phyloP scores from a whole-genome alignment of 2,329 filamentous ascomycete species.

The Xylaria sp. region DNA sequence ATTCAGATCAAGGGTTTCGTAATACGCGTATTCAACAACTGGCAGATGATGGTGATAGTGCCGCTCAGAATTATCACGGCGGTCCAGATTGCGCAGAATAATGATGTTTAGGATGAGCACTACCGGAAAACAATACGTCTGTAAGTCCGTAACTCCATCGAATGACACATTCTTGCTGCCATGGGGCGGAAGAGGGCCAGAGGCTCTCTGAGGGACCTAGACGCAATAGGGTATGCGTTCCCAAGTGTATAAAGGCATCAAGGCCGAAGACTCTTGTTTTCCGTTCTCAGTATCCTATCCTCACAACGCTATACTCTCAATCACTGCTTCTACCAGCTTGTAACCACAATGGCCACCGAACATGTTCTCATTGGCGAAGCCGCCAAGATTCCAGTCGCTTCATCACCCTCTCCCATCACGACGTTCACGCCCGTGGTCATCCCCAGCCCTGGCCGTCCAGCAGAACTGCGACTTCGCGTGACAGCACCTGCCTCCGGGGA shows the following conservation, averaged over 20 bases:
- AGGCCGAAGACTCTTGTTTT: background rate
- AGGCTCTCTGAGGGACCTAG: background rate
- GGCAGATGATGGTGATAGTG: background rate
- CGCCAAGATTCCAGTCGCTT: slow-evolving; percentile 50
- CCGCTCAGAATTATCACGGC: background rate
- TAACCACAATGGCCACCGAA: slow-evolving; percentile 30
- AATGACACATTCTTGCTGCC: background rate
- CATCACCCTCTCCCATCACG: slow-evolving; percentile 47
- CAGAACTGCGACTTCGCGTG: slow-evolving; percentile 52
- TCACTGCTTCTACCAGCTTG: background rate
- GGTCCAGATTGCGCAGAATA: background rate
- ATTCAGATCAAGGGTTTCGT: slow-evolving; percentile 5
- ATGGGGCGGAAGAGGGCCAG: background rate
- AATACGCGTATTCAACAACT: slow-evolving; percentile 28
- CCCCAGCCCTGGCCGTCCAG: slow-evolving; percentile 42
- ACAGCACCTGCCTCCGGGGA: slow-evolving; percentile 49
- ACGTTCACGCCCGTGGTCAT: slow-evolving; percentile 50
- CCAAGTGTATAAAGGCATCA: slow-evolving; percentile 15
- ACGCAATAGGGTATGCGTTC: background rate
- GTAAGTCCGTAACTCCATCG: slow-evolving; percentile 24
- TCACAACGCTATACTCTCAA: background rate
- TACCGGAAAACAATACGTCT: background rate
- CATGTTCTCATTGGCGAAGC: slow-evolving; percentile 47
- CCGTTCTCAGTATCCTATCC: background rate
- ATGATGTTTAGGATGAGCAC: background rate